Evolutionary conservation across 169 alveolate species (phyloP).

Genomic region (Babesia ovis): DNA sequence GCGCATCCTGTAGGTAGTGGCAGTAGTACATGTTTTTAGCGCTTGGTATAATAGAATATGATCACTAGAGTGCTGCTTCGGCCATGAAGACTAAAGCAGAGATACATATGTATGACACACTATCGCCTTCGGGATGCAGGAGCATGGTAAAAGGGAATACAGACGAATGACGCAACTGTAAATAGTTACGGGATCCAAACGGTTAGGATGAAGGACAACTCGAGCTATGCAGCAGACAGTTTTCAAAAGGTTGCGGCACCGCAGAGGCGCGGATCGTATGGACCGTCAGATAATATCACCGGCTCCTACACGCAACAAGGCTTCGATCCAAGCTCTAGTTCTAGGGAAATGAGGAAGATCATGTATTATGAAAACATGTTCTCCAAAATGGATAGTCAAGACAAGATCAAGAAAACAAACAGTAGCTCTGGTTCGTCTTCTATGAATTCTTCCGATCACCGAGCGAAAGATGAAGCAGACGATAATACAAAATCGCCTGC

Average conservation of each 20-base stretch:
- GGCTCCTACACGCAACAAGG: slow-evolving; percentile 10
- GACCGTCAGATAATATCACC: slow-evolving; percentile 1
- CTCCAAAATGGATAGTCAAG: slow-evolving; percentile 69
- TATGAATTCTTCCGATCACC: neutral
- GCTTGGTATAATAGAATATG: too few species aligned
- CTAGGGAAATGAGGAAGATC: slow-evolving; percentile 74
- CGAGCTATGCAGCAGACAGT: neutral
- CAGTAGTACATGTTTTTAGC: too few species aligned
- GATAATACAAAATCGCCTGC: neutral
- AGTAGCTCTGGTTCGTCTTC: neutral
- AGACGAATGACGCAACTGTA: neutral
- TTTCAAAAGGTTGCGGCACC: slow-evolving; percentile 17
- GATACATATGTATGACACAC: too few species aligned
- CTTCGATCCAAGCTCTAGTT: slow-evolving; percentile 72
- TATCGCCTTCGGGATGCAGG: neutral
- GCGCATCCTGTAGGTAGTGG: too few species aligned
- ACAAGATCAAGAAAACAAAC: slow-evolving; percentile 11
- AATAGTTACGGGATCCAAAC: neutral
- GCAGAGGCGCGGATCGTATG: slow-evolving; percentile 34
- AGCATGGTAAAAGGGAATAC: neutral
- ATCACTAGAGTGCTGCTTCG: too few species aligned
- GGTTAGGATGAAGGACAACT: slow-evolving; percentile 20
- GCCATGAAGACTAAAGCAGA: too few species aligned
- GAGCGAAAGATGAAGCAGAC: neutral
- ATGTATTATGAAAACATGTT: slow-evolving; percentile 77